Conservation (phyloP, 345 rosid species). For the Ricinus communis region DNA sequence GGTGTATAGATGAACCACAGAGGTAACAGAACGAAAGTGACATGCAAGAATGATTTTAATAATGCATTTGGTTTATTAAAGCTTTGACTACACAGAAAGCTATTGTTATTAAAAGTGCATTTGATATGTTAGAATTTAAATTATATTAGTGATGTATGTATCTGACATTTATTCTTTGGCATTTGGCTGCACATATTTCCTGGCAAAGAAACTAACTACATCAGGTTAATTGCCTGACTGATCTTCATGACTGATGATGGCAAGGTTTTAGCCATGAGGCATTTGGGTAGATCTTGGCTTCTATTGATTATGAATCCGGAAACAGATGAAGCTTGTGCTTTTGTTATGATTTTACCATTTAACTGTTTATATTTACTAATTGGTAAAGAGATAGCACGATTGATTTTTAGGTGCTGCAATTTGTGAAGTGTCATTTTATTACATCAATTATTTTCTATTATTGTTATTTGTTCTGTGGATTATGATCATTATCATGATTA, state of each 20-base stretch:
- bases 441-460: neutral
- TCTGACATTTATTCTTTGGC: too few relatives aligned
- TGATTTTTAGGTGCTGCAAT: neutral
- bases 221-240: neutral
- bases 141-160: too few relatives aligned
- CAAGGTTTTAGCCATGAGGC: neutral
- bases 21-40: too few relatives aligned
- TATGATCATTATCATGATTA: neutral
- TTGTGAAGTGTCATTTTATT: neutral
- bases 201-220: too few relatives aligned
- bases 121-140: too few relatives aligned
- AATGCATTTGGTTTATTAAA: neutral
- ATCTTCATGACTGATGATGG: neutral
- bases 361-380: neutral
- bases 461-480: neutral
- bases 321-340: neutral
- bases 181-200: too few relatives aligned
- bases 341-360: neutral
- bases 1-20: neutral
- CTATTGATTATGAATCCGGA: neutral
- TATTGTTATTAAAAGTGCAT: too few relatives aligned
- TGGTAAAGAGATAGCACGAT: neutral
- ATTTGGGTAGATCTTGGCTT: neutral
- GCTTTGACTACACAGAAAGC: too few relatives aligned
- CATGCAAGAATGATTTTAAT: neutral